A percentile compares a stretch with the other conserved stretches of the same genome.
Evolutionary conservation across 2,329 filamentous ascomycete species (phyloP).

Genomic region (Neofusicoccum laricinum): DNA sequence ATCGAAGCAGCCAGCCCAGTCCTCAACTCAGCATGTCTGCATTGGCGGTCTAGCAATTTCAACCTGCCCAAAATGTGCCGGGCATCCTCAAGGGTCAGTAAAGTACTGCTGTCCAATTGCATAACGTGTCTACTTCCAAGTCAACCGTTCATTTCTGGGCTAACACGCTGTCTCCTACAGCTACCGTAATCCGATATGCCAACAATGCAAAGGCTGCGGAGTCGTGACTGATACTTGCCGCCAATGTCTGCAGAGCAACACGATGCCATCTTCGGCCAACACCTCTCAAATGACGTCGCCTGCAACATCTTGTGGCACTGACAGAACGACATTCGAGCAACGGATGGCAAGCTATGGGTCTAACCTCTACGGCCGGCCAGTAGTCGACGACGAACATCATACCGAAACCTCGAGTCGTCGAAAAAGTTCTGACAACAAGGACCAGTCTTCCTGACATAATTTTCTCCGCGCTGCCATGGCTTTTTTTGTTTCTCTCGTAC

Average conservation of each 20-base stretch:
- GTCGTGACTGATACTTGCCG: slow-evolving; percentile 8
- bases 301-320: background rate
- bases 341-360: background rate
- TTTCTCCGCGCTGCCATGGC: background rate
- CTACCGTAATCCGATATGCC: slow-evolving; percentile 15
- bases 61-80: slow-evolving; percentile 13
- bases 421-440: background rate
- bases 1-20: background rate
- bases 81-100: slow-evolving; percentile 15
- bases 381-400: background rate
- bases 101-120: too few relatives aligned
- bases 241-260: slow-evolving; percentile 6
- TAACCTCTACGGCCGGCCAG: background rate
- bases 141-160: background rate
- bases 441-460: background rate
- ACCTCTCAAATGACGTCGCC: slow-evolving; percentile 8
- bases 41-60: slow-evolving; percentile 11
- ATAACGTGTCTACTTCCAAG: background rate
- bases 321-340: background rate
- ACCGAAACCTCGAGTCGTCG: background rate
- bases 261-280: background rate
- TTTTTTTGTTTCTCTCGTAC: background rate
- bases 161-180: background rate
- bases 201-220: slow-evolving; percentile 12
- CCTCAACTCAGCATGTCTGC: slow-evolving; percentile 4